Base-by-base conservation (phyloP, 1,284 basidiomycete genomes). In the Boletellus sp. region DNA sequence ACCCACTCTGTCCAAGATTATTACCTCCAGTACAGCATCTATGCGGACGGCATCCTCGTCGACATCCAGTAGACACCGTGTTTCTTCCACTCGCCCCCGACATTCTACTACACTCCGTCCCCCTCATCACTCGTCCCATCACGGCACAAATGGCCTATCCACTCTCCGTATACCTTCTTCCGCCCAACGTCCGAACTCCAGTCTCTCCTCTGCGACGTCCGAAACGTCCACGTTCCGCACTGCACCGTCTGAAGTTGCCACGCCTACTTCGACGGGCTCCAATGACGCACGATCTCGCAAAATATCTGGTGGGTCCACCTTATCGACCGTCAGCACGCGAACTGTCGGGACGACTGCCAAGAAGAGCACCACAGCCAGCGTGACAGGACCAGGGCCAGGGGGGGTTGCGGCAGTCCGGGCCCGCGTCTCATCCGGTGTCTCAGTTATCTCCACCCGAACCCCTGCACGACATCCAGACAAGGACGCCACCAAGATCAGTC, bases 151-250 rank as follows among this genome's bases (percentile, higher is more conserved):
- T 6, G 63, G 67, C n/a, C 41, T 58, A 16, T 64, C 67, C 13
- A 68, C 55, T 10, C 57, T 71, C 8, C 65, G 66, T 3, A 68
- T 71, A 46, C 75, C 51, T 53, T 75, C 69, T 41, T 58, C 69
- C 41, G 58, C 60, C 6, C 71, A 68, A 1, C 72, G 78, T 19
- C 75, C 78, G 6, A 67, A 61, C 3, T 81, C 81, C 6, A 69
- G 66, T 10, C 57, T 75, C 22, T 80, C 80, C n/a, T 71, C 70
- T 1, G 72, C 73, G 5, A 82, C 75, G 42, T 79, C 81, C 3
- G 76, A 71, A 15, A 75, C 76, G 3, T 74, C 73, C 0, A 76
- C 79, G 1, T 87, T 82, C 64, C 79, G 78, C 51, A 86, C 82
- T 0, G 82, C 85, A 21, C 69, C 60, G 16, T 74, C 75, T 1